Base-by-base conservation (phyloP, 2,329 filamentous ascomycete genomes). In the Penicillium sclerotigenum region DNA sequence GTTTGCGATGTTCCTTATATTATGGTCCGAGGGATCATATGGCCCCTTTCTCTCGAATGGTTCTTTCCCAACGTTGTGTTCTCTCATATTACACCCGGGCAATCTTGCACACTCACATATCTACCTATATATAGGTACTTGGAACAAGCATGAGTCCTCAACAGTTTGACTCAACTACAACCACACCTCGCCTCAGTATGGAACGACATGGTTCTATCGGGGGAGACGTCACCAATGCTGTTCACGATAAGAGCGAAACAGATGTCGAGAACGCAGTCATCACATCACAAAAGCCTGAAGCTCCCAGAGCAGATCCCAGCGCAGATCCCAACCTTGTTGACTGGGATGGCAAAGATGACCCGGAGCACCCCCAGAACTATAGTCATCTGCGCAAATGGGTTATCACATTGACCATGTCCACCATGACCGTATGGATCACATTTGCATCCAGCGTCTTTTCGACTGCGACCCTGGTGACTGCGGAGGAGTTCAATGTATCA, bases 361-460 rank as follows among this genome's bases (percentile, higher is more conserved):
- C 64, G 1, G 65, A 65, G 24, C 68, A 71, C 29, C 69, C 69
- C 2, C 69, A 69, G 50, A 72, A 72, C 46, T 63, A 59, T 34
- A 49, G 56, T 5, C 43, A 22, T 0, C 6, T 22, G 3, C 59
- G 59, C 28, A 80, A 77, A 67, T 80, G 75, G 74, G 51, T 67
- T 7, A 72, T 76, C 36, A 80, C 78, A 0, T 62, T 75, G 29
- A 60, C 71, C 1, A 68, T 79, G 48, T 76, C 73, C 2, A 36
- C 67, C 2, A 73, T 80, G 66, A 79, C 77, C 0, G 73, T 81
- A 52, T 74, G 70, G 60, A 73, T 79, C 41, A 81, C 79, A 0
- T 81, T 81, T 47, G 71, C 78, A 11, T 77, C 71, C 41, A 77
- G 74, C 42, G 71, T 81, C 45, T 80, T 80, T 64, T 76, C 71